Evolutionary conservation across 23 red algal genomes (phyloP), one percentile per base, ranked within the genome.

Genomic region (Gracilaria gracilis): DNA sequence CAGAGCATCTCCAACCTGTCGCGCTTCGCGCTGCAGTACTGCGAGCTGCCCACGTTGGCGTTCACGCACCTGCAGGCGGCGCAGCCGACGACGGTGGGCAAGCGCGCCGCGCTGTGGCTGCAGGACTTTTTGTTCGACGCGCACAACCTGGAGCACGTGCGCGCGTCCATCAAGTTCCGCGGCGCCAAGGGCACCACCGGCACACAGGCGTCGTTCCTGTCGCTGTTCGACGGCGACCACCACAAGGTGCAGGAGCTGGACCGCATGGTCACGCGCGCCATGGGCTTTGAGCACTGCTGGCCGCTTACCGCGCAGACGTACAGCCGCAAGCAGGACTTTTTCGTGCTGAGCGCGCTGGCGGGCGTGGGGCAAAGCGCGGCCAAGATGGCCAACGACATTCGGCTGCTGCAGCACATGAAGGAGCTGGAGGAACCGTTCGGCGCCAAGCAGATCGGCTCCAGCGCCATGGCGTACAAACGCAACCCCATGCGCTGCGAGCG

Each of bases 371-470:
- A 98, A 65, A 89, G 87, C 35, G 92, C 96, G 28, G 96, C 96
- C 23, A 98, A 98, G 79, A 95, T 98, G 92, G 96, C 92, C 35
- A 95, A 98, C 65, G 96, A 98, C 83, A 91, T 98, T 16, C 86
- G 96, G 19, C 55, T 98, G 24, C 65, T 98, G 64, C 88, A 92
- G 80, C 96, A 98, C 48, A 79, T 98, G 86, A 98, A 98, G 88
- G 96, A 98, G 93, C 86, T 98, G 64, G 96, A 98, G 75, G 96
- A 98, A 62, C 96, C 96, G 77, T 98, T 95, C 87, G 96, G 74
- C 53, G 89, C 53, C 32, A 29, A 98, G 35, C 96, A 98, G 80
- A 95, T 98, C 49, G 96, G 96, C 20, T 90, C 82, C 14, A 93
- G 87, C 20, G 96, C 96, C 9, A 98, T 98, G 96, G 82, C 96